phyloP scores from a whole-genome alignment of 1,284 basidiomycete genomes.

The Phlebopus sp. region DNA sequence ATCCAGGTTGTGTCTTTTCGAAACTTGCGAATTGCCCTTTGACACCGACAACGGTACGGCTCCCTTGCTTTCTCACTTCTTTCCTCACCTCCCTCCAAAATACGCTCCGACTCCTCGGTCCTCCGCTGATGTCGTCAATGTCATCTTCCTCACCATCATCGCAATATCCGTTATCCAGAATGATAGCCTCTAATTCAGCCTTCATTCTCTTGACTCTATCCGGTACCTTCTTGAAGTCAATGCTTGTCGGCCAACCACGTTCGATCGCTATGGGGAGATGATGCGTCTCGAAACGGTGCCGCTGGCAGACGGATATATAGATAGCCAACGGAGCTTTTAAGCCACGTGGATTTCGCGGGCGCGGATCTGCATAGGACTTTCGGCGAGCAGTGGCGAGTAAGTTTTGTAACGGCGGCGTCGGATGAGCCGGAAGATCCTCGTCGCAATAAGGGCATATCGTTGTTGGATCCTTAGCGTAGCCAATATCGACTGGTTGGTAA shows the following conservation, averaged over 20 bases:
- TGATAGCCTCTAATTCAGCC: conserved; percentile 44
- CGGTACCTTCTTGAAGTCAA: conserved; percentile 59
- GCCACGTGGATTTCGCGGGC: conserved; percentile 67
- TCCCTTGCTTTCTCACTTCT: conserved; percentile 61
- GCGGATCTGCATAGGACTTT: conserved; percentile 56
- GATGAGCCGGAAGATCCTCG: conserved; percentile 55
- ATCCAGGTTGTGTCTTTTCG: conserved; percentile 76
- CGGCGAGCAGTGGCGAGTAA: conserved; percentile 51
- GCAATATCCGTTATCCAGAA: conserved; percentile 42
- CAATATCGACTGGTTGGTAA: conserved; percentile 17
- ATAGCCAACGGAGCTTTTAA: conserved; percentile 59
- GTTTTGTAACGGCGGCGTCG: conserved; percentile 55
- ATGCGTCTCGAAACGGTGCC: conserved; percentile 70
- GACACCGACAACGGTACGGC: conserved; percentile 60
- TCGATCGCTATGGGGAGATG: conserved; percentile 65
- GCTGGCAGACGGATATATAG: conserved; percentile 68
- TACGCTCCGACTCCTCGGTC: conserved; percentile 48
- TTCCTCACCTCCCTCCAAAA: conserved; percentile 68
- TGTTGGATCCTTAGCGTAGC: conserved; percentile 51
- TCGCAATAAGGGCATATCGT: conserved; percentile 80
- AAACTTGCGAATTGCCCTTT: conserved; percentile 72
- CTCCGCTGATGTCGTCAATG: conserved; percentile 15
- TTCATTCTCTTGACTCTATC: conserved; percentile 51
- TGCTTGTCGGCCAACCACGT: conserved; percentile 71
- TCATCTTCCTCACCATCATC: conserved; percentile 25